phyloP scores from a whole-genome alignment of 768 basidiomycete genomes.

The Podaxis sp. region DNA sequence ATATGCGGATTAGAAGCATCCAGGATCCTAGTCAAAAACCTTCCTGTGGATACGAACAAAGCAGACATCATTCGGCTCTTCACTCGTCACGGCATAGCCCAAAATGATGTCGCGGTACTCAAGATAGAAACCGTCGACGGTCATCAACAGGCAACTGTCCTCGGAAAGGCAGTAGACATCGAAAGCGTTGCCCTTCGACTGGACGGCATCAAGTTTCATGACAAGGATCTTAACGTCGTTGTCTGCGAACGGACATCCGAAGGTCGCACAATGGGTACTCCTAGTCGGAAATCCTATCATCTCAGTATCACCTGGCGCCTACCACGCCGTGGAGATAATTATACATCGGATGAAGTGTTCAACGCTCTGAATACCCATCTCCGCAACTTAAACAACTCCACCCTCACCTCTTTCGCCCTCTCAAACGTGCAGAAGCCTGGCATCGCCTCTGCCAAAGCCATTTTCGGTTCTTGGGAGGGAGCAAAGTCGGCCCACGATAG shows the following conservation, averaged over 20 bases:
- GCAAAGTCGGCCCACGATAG: slow-evolving; percentile 39
- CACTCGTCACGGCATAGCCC: slow-evolving; percentile 11
- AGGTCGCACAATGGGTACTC: no score
- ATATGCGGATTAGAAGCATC: slow-evolving; percentile 20
- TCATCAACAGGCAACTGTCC: slow-evolving; percentile 40
- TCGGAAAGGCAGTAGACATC: slow-evolving; percentile 41
- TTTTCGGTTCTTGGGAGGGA: slow-evolving; percentile 49
- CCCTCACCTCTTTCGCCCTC: background rate
- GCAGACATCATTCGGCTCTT: slow-evolving; percentile 19
- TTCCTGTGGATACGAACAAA: slow-evolving; percentile 15
- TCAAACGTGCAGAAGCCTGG: background rate
- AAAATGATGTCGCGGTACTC: background rate
- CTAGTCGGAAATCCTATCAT: slow-evolving; percentile 31
- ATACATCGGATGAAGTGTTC: slow-evolving; percentile 11
- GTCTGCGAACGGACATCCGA: slow-evolving; percentile 31
- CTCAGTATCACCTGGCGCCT: slow-evolving; percentile 51
- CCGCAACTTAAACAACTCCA: background rate
- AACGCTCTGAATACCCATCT: slow-evolving; percentile 12
- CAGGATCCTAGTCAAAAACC: slow-evolving; percentile 15
- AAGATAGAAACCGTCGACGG: slow-evolving; percentile 20
- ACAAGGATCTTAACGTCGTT: slow-evolving; percentile 41
- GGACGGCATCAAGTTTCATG: slow-evolving; percentile 48
- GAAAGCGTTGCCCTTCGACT: slow-evolving; percentile 40
- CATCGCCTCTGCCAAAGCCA: slow-evolving; percentile 32
- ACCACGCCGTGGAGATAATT: slow-evolving; percentile 25